Evolutionary conservation across 2,329 filamentous ascomycete species (phyloP), one percentile per base, ranked within the genome.

Genomic region (Hortaea sp.): DNA sequence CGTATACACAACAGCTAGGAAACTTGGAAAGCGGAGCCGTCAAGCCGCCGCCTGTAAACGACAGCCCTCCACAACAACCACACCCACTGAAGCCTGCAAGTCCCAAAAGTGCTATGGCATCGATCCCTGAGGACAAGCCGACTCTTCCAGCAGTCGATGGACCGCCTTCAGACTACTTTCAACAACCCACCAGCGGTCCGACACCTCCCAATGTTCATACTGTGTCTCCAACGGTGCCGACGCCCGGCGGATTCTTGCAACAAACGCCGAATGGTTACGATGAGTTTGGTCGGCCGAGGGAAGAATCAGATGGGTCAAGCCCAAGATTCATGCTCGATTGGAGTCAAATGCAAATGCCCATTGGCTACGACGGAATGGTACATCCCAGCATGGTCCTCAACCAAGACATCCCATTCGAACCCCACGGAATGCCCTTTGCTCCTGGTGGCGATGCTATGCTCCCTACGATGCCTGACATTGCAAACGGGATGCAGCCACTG

Each of bases 281-380:
- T 13, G 69, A 73, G 30, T 71, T 73, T 47, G 58, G 64, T 30
- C 53, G 63, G 41, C 63, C 54, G 28, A 53, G 60, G 32, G 68
- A 70, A 30, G 60, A 63, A 27, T 65, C 69, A 1, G 69, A 73
- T 10, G 63, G 60, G 11, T 60, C 66, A 6, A 73, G 68, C 54
- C 71, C 71, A 4, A 64, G 61, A 12, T 74, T 72, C 57, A 65
- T 72, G 61, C 65, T 74, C 55, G 70, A 74, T 51, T 74, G 71
- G 71, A 63, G 62, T 39, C 64, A 69, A 44, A 67, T 73, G 60
- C 61, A 67, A 13, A 67, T 74, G 61, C 63, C 66, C 6, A 57
- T 67, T 9, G 66, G 65, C 0, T 72, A 68, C 47, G 70, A 73
- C 42, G 57, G 53, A 5, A 65, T 71, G 59, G 53, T 64, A 10